phyloP scores from a whole-genome alignment of 2,329 filamentous ascomycete genomes.

The Arthrobotrys conoides region DNA sequence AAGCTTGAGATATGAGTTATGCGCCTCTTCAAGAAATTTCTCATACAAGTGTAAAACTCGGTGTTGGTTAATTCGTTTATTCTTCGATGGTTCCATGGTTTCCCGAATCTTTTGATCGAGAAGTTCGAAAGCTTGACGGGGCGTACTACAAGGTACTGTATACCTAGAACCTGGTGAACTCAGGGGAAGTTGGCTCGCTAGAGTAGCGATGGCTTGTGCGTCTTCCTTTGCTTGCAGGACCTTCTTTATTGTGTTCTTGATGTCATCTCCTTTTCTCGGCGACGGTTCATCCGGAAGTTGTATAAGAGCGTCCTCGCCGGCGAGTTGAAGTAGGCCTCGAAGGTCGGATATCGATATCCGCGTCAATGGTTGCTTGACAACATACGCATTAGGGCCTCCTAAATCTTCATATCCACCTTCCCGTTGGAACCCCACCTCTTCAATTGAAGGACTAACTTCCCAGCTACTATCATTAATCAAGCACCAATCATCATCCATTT shows the following conservation, averaged over 20 bases:
- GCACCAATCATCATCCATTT: not conserved
- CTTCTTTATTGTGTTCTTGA: not conserved
- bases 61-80: not conserved
- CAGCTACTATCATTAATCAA: not conserved
- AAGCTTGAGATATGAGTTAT: not conserved
- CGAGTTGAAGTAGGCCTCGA: not conserved
- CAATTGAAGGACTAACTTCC: not conserved
- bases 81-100: not conserved
- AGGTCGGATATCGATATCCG: not conserved
- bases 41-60: not conserved
- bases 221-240: not conserved
- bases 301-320: not conserved
- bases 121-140: not conserved
- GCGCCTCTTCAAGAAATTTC: not conserved
- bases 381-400: not conserved
- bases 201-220: not conserved
- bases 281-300: not conserved
- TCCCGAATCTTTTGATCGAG: conserved; percentile 3
- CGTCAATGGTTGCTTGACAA: not conserved
- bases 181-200: not conserved
- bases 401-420: not conserved
- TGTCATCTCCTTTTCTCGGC: not conserved
- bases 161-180: not conserved
- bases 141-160: not conserved
- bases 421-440: not conserved